Evolutionary conservation across 1,284 basidiomycete species (phyloP).

Genomic region (Trametes pubescens): DNA sequence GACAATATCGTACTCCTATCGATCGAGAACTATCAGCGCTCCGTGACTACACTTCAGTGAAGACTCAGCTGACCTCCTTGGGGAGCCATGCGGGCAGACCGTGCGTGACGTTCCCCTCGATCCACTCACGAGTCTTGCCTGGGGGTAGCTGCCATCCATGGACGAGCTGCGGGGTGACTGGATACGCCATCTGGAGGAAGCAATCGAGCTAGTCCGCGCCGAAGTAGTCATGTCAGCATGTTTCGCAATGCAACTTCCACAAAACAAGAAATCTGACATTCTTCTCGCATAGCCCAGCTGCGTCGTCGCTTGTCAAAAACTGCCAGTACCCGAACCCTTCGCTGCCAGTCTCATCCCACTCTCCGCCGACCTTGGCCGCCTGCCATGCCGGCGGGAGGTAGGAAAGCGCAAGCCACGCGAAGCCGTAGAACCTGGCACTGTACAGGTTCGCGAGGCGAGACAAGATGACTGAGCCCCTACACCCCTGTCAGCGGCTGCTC

Average conservation of each 20-base stretch:
- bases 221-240: neutral
- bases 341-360: conserved; percentile 40
- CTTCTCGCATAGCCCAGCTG: conserved; percentile 41
- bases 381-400: conserved; percentile 45
- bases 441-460: conserved; percentile 48
- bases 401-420: conserved; percentile 50
- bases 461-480: conserved; percentile 48
- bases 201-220: conserved; percentile 9
- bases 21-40: neutral
- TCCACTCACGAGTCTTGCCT: conserved; percentile 12
- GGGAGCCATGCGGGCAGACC: conserved; percentile 6
- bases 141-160: neutral
- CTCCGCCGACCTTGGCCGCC: conserved; percentile 37
- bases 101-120: neutral
- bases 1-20: conserved; percentile 14
- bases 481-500: neutral
- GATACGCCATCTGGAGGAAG: conserved; percentile 21
- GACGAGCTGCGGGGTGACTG: neutral
- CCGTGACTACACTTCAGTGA: neutral
- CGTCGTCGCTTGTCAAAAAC: conserved; percentile 7
- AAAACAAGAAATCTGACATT: conserved; percentile 39
- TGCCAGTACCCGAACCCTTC: conserved; percentile 46
- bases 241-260: neutral
- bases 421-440: conserved; percentile 49
- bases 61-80: conserved; percentile 1